Conservation (phyloP, 1,284 basidiomycete genomes). For the Clitocybe nebularis region DNA sequence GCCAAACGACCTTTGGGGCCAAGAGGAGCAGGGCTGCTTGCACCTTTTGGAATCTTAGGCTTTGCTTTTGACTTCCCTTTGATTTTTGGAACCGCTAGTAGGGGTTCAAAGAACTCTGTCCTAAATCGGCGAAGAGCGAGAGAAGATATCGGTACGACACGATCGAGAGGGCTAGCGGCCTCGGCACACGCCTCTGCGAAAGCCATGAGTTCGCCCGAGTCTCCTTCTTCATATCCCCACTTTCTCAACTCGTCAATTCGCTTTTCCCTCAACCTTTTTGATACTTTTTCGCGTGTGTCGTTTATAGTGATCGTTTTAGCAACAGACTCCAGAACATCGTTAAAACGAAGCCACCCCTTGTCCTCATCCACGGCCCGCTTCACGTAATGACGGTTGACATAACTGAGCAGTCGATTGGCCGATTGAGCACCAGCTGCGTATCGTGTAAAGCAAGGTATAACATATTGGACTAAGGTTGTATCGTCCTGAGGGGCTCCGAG, state of each 20-base stretch:
- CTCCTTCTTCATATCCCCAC: conserved; percentile 63
- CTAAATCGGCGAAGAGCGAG: conserved; percentile 68
- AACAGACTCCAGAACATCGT: conserved; percentile 62
- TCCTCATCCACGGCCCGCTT: conserved; percentile 74
- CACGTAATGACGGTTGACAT: conserved; percentile 76
- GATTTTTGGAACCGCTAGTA: conserved; percentile 60
- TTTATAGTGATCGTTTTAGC: conserved; percentile 48
- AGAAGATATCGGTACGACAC: conserved; percentile 58
- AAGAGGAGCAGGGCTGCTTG: conserved; percentile 28
- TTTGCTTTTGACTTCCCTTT: conserved; percentile 50
- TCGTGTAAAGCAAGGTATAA: conserved; percentile 65
- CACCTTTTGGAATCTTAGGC: conserved; percentile 35
- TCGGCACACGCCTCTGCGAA: conserved; percentile 66
- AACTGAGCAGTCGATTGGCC: conserved; percentile 68
- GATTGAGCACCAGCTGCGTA: conserved; percentile 62
- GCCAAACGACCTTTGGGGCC: conserved; percentile 63
- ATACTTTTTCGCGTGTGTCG: conserved; percentile 54
- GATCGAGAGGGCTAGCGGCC: conserved; percentile 62
- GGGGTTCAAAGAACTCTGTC: conserved; percentile 63
- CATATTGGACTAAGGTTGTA: conserved; percentile 60
- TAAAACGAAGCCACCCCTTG: conserved; percentile 66
- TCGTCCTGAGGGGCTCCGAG: conserved; percentile 64
- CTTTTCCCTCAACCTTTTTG: conserved; percentile 53
- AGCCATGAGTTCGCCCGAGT: conserved; percentile 41
- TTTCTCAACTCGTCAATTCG: conserved; percentile 57